phyloP scores from a whole-genome alignment of 768 basidiomycete genomes.

The Russula dissimulans region DNA sequence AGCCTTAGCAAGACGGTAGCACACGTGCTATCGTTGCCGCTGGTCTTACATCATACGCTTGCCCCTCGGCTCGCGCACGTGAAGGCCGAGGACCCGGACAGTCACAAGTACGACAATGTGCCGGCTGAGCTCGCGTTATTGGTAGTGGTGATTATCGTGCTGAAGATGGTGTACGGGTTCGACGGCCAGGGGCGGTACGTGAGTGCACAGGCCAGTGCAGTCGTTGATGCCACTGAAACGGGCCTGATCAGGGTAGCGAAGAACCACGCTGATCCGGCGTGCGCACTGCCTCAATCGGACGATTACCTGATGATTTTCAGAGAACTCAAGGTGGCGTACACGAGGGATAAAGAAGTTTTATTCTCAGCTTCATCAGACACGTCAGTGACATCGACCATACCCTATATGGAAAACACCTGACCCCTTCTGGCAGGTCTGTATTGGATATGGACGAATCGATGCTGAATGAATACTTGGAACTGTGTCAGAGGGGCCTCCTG shows the following conservation, averaged over 20 bases:
- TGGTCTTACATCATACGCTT: constrained; percentile 50
- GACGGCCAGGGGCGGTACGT: constrained; percentile 55
- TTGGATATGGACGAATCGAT: constrained; percentile 4
- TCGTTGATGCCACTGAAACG: constrained; percentile 25
- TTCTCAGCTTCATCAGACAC: constrained; percentile 17
- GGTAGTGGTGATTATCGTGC: constrained; percentile 51
- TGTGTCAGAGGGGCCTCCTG: constrained; percentile 6
- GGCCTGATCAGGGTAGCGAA: constrained; percentile 27
- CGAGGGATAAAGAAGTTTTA: background rate
- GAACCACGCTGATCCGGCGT: constrained; percentile 12
- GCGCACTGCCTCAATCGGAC: constrained; percentile 14
- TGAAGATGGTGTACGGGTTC: constrained; percentile 82
- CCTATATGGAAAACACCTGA: background rate
- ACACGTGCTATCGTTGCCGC: constrained; percentile 44
- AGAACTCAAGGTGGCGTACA: constrained; percentile 3
- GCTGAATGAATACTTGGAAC: constrained; percentile 16
- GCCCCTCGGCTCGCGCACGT: constrained; percentile 33
- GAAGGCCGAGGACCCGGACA: constrained; percentile 33
- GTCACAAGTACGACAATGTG: constrained; percentile 51
- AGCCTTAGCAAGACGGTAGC: constrained; percentile 51
- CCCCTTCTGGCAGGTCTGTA: background rate
- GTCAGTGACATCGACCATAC: background rate
- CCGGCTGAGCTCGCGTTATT: constrained; percentile 60
- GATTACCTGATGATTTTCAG: constrained; percentile 14
- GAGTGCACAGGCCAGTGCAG: background rate